Percentiles rank a stretch among this genome's conserved stretches.
Conservation (phyloP, 805 yeast species). For the Starmerella scarabaei region DNA sequence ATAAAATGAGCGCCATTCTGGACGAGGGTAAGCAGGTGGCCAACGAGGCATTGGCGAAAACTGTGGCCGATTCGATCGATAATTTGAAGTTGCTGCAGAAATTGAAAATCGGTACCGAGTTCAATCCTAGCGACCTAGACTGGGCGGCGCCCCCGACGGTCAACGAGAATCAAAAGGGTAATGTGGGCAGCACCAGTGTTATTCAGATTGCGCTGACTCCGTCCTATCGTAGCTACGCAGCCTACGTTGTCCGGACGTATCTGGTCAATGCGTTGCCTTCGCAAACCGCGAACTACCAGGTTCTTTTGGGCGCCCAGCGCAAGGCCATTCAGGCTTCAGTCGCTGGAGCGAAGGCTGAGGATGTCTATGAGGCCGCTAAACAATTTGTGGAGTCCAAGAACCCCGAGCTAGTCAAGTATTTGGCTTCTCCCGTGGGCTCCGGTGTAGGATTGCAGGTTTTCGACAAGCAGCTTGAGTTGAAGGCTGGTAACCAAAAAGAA, state of each 20-base stretch:
- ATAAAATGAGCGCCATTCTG: constrained; percentile 74
- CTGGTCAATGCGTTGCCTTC: constrained; percentile 76
- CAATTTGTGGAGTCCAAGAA: constrained; percentile 46
- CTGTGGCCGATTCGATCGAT: constrained; percentile 70
- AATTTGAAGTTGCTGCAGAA: constrained; percentile 58
- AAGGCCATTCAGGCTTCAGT: constrained; percentile 49
- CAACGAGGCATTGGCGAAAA: constrained; percentile 59
- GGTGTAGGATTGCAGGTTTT: constrained; percentile 80
- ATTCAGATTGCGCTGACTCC: constrained; percentile 75
- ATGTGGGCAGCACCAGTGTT: constrained; percentile 57
- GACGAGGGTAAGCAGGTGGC: constrained; percentile 75
- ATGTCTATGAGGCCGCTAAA: constrained; percentile 52
- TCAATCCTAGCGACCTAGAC: constrained; percentile 65
- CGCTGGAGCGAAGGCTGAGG: constrained; percentile 55
- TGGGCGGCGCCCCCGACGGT: constrained; percentile 94
- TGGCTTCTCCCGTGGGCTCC: constrained; percentile 67
- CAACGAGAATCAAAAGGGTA: constrained; percentile 43
- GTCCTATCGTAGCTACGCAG: constrained; percentile 78
- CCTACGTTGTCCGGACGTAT: constrained; percentile 77
- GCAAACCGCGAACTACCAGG: constrained; percentile 67
- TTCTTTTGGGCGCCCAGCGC: constrained; percentile 55
- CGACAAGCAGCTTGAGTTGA: constrained; percentile 62
- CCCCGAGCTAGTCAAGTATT: constrained; percentile 43
- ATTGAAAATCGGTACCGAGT: constrained; percentile 46
- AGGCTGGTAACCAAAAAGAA: constrained; percentile 47